phyloP scores from a whole-genome alignment of 495 filamentous ascomycete genomes.

The Darksidea phi region DNA sequence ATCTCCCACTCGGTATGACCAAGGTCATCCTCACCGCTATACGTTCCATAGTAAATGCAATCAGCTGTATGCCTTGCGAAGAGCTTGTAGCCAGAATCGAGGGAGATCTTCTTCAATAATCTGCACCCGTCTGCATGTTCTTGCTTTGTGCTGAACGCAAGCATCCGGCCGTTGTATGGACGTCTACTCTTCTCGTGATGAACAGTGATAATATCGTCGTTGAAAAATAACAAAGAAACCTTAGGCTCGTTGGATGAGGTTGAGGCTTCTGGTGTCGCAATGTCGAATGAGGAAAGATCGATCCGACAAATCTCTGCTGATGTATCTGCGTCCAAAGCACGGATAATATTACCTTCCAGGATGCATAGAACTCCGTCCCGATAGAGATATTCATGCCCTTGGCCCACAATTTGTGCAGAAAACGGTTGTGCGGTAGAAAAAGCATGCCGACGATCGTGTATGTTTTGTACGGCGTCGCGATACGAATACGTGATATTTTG shows the following conservation, averaged over 20 bases:
- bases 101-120: slow-evolving; percentile 45
- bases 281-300: slow-evolving; percentile 62
- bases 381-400: slow-evolving; percentile 63
- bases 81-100: slow-evolving; percentile 55
- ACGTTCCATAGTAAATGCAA: slow-evolving; percentile 68
- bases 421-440: slow-evolving; percentile 63
- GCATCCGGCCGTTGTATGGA: slow-evolving; percentile 51
- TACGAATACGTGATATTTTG: slow-evolving; percentile 53
- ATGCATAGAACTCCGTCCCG: slow-evolving; percentile 64
- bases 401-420: slow-evolving; percentile 57
- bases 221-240: slow-evolving; percentile 62
- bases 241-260: slow-evolving; percentile 41
- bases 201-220: slow-evolving; percentile 61
- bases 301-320: slow-evolving; percentile 34
- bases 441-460: slow-evolving; percentile 62
- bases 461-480: slow-evolving; percentile 56
- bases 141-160: slow-evolving; percentile 56
- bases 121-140: slow-evolving; percentile 30
- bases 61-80: slow-evolving; percentile 67
- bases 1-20: slow-evolving; percentile 63
- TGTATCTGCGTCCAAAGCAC: slow-evolving; percentile 62
- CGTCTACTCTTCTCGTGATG: slow-evolving; percentile 40
- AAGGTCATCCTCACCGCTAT: slow-evolving; percentile 52
- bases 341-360: slow-evolving; percentile 55
- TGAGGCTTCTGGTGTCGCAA: slow-evolving; percentile 46